Base-by-base conservation (phyloP, 805 yeast species). In the Starmerella tilneyi region DNA sequence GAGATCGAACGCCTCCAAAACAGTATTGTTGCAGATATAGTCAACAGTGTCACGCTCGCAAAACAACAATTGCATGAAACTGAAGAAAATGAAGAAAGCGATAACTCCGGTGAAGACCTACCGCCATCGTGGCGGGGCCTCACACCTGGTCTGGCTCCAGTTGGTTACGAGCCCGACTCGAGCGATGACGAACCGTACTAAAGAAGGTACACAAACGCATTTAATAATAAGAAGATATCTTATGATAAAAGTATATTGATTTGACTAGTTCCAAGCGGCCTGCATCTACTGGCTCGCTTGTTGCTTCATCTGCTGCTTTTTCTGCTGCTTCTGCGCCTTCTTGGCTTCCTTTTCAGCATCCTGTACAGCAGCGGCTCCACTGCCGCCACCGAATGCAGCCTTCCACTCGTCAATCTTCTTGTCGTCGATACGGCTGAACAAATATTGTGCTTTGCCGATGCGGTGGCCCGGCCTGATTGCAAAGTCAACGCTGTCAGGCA, bases 401-500 rank as follows among this genome's bases (percentile, higher is more conserved):
- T 94, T 81, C 94, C 96, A 85, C 59, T 76, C 81, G 9, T 76
- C 92, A 51, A 88, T 72, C 71, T 82, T 81, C 68, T 78, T 78
- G 59, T 84, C 94, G 54, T 89, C 97, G 56, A 92, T 92, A 69
- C 96, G 79, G 60, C 73, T 75, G 74, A 92, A 92, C 67, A 92
- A 71, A 67, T 92, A 86, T 68, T 84, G 84, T 15, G 97, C 89
- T 62, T 84, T 79, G 51, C 85, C 89, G 52, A 92, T 81, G 65
- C 81, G 76, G 65, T 92, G 98, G 28, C 94, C 96, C 28, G 74
- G 75, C 56, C 71, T 67, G 54, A 92, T 70, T 39, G 79, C 75
- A 45, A 82, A 63, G 49, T 78, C 75, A 60, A 89, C 81, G 52
- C 72, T 67, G 60, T 85, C 85, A 23, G 86, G 84, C 52, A 88